Evolutionary conservation across 768 basidiomycete genomes (phyloP), one percentile per base, ranked within the genome.

Genomic region (Hygrocybe coccinea): DNA sequence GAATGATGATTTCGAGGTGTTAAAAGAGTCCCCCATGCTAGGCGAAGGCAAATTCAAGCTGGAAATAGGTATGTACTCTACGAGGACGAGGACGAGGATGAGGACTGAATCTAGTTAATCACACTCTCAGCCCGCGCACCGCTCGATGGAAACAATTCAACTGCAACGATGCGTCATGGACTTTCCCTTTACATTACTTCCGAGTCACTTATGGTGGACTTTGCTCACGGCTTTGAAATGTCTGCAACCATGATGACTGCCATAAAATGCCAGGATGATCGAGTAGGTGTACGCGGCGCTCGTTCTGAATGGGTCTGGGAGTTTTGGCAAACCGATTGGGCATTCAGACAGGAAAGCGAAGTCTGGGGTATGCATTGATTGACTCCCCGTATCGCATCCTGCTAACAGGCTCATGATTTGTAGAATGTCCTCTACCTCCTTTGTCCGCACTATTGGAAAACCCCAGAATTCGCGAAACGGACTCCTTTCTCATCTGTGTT

Each of bases 251-350:
- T 89, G 75, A 83, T 89, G 74, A 79, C 82, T 12, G 87, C 84
- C 11, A 84, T 90, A 56, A 87, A 84, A 62, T 83, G 80, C 45
- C 79, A 82, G 59, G 79, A 81, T 55, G 79, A 83, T 58, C 75
- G 79, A 47, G 68, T 71, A 10, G 87, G 86, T 5, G 79, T 83
- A 61, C 76, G 84, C 10, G 81, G 83, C 5, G 80, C 83, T 1
- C 80, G 85, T 14, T 73, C 84, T 29, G 80, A 86, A 39, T 90
- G 86, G 85, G 73, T 84, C 22, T 90, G 87, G 86, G 83, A 87
- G 55, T 71, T 71, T 53, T 86, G 85, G 82, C 81, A 86, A 57
- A 79, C 75, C 56, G 84, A 86, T 56, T 89, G 82, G 80, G 76
- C 80, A 1, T 91, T 89, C 70, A 73, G 86, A 41, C 78, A 77